Base-by-base conservation (phyloP, 2,329 filamentous ascomycete species). In the Domatiomyces catenatus region DNA sequence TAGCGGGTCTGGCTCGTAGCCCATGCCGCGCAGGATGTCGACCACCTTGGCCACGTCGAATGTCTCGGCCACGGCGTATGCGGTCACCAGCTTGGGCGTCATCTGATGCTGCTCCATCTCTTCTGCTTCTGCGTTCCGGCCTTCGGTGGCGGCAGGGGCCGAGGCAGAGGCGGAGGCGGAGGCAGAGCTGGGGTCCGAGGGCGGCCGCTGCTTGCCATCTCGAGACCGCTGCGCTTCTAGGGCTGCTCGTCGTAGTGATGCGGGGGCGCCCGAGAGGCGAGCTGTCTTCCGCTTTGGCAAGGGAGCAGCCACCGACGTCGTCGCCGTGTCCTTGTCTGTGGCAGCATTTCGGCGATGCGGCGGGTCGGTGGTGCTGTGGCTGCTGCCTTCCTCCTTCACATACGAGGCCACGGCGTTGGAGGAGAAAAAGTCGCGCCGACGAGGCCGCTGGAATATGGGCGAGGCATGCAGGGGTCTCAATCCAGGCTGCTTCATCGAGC, bases 211-310 rank as follows among this genome's bases (percentile, higher is more conserved):
- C 56, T 77, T 69, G 1, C 71, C 71, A 59, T 72, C 71, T 57
- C 69, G 73, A 52, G 70, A 77, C 57, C 68, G 71, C 67, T 94
- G 87, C 17, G 89, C 88, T 60, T 92, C 87, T 17, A 87, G 84
- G 28, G 89, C 87, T 10, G 94, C 87, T 52, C 88, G 78, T 50
- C 90, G 80, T 28, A 95, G 72, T 1, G 86, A 92, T 54, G 82
- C 84, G 58, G 87, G 84, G 44, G 78, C 70, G 20, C 73, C 71
- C 2, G 75, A 70, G 20, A 69, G 69, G 54, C 75, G 67, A n/a
- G 65, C 61, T 5, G 66, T 64, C 56, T 76, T 75, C 51, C 73
- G 71, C 60, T 71, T 73, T 59, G 68, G 62, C n/a, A 32, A 10
- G 36, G 26, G 17, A 66, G 64, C 44, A 64, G 63, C 50, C 59